phyloP scores from a whole-genome alignment of 176 grass and related monocot genomes.

The Ensete ventricosum region DNA sequence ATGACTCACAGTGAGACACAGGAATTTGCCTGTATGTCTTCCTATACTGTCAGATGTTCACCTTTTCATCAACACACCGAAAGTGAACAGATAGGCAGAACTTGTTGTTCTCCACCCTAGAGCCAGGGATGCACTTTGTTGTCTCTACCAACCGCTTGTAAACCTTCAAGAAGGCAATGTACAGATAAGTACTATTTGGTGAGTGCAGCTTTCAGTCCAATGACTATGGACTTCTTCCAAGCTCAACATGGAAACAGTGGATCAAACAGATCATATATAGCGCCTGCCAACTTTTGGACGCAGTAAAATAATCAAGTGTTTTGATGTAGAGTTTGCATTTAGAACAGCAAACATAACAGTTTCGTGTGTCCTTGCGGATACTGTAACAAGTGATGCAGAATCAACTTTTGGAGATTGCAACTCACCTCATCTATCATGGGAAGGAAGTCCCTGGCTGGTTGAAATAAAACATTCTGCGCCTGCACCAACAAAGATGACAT shows the following conservation, averaged over 20 bases:
- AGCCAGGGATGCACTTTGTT: constrained; percentile 6
- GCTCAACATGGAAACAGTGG: too few relatives aligned
- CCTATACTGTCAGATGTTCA: not conserved
- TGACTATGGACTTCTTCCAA: not conserved
- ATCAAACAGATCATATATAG: too few relatives aligned
- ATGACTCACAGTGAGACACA: not conserved
- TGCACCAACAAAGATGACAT: not conserved
- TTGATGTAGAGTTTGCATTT: too few relatives aligned
- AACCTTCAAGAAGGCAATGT: not conserved
- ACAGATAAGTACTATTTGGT: not conserved
- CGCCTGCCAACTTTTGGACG: too few relatives aligned
- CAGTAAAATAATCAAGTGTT: too few relatives aligned
- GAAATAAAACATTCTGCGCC: constrained; percentile 41
- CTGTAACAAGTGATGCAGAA: too few relatives aligned
- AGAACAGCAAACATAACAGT: too few relatives aligned
- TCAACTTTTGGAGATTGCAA: not conserved
- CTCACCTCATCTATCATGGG: constrained; percentile 59
- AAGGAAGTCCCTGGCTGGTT: constrained; percentile 61
- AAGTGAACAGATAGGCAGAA: constrained; percentile 19
- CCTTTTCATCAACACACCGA: constrained; percentile 10
- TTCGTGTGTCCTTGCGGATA: too few relatives aligned
- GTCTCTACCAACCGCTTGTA: constrained; percentile 2
- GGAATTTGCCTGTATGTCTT: not conserved
- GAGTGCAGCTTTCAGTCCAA: not conserved
- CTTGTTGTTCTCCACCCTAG: constrained; percentile 10